Evolutionary conservation across 768 basidiomycete species (phyloP).

Genomic region (Lepiota venenata): DNA sequence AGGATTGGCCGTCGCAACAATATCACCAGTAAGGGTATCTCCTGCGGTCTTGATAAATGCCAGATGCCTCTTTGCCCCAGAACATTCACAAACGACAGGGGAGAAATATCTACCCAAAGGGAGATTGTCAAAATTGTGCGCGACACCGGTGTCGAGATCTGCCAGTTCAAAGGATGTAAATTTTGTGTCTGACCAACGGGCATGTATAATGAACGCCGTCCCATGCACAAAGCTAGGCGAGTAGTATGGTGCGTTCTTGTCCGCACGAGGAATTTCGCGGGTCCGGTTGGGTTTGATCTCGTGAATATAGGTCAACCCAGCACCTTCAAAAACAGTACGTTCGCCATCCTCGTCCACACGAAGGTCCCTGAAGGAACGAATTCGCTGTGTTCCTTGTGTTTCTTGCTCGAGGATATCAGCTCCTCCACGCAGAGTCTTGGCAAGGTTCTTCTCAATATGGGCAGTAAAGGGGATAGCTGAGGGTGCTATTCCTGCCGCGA

Average conservation of each 20-base stretch:
- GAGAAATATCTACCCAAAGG: slow-evolving; percentile 66
- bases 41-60: slow-evolving; percentile 66
- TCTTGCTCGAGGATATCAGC: slow-evolving; percentile 52
- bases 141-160: slow-evolving; percentile 39
- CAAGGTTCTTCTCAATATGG: slow-evolving; percentile 59
- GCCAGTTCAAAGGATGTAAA: slow-evolving; percentile 69
- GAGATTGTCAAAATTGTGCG: slow-evolving; percentile 50
- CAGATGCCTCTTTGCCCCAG: slow-evolving; percentile 39
- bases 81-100: slow-evolving; percentile 49
- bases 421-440: slow-evolving; percentile 52
- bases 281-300: slow-evolving; percentile 29
- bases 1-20: slow-evolving; percentile 59
- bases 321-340: slow-evolving; percentile 63
- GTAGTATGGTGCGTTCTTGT: slow-evolving; percentile 52
- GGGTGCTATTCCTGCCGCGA: slow-evolving; percentile 36
- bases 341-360: slow-evolving; percentile 51
- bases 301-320: slow-evolving; percentile 55
- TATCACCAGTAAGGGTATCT: slow-evolving; percentile 54
- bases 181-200: slow-evolving; percentile 62
- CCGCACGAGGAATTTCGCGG: slow-evolving; percentile 43
- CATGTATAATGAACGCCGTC: slow-evolving; percentile 53
- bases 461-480: slow-evolving; percentile 56
- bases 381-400: slow-evolving; percentile 48
- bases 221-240: slow-evolving; percentile 65
- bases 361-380: slow-evolving; percentile 62